phyloP scores from a whole-genome alignment of 1,284 basidiomycete genomes.

The Stygiomarasmius scandens region DNA sequence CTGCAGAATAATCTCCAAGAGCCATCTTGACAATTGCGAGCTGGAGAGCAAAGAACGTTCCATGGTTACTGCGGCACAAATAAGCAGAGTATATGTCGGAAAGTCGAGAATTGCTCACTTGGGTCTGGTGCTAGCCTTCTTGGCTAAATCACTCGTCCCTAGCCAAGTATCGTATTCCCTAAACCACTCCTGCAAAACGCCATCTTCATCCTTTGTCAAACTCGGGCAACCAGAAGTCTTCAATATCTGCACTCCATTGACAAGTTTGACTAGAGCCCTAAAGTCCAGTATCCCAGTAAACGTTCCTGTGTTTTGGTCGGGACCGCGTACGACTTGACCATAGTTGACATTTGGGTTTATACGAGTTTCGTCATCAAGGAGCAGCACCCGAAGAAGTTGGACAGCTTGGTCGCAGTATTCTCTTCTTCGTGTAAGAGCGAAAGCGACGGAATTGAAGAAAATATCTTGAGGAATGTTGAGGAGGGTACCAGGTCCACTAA shows the following conservation, averaged over 20 bases:
- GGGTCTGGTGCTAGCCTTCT: constrained; percentile 13
- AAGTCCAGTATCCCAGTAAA: constrained; percentile 63
- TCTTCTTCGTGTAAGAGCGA: constrained; percentile 40
- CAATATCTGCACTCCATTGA: constrained; percentile 51
- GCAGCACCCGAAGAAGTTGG: constrained; percentile 50
- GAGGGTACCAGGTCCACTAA: constrained; percentile 50
- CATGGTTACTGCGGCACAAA: constrained; percentile 49
- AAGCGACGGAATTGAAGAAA: constrained; percentile 55
- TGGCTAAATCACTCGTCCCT: constrained; percentile 44
- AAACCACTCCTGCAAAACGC: constrained; percentile 49
- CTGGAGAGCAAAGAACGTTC: constrained; percentile 47
- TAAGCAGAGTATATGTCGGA: background rate
- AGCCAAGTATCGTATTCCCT: constrained; percentile 53
- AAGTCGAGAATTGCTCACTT: constrained; percentile 14
- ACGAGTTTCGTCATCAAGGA: constrained; percentile 50
- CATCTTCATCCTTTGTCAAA: constrained; percentile 48
- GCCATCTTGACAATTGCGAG: constrained; percentile 40
- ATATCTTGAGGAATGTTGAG: constrained; percentile 50
- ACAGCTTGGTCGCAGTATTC: constrained; percentile 41
- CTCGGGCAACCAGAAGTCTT: constrained; percentile 39
- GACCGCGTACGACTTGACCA: constrained; percentile 64
- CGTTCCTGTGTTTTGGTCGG: constrained; percentile 46
- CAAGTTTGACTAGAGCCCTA: constrained; percentile 55
- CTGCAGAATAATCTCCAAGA: constrained; percentile 40
- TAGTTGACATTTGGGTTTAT: constrained; percentile 68